These are phyloP conservation scores for Tuber indicum DNA, from an alignment of 495 filamentous ascomycete species.

Conservation along the genomic window DNA sequence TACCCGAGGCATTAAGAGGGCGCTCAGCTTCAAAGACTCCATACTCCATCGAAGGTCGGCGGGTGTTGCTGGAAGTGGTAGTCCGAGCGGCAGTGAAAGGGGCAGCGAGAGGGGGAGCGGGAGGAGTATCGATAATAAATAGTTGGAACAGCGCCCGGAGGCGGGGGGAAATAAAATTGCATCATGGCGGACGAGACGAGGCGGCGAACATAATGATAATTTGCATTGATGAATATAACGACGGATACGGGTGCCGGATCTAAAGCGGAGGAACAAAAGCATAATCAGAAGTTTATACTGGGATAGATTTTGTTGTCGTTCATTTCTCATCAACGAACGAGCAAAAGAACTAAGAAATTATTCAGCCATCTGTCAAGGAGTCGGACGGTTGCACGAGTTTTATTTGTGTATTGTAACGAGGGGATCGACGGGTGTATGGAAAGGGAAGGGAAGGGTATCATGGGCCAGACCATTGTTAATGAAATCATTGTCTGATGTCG, in stretches of 20 bases:
- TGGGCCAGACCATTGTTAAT: constrained; percentile 9
- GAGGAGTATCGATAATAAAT: background rate
- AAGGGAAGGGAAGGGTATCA: constrained; percentile 11
- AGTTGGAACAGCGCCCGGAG: background rate
- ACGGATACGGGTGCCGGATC: background rate
- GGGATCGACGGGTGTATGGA: background rate
- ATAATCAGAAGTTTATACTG: constrained; percentile 10
- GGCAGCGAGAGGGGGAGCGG: constrained; percentile 7
- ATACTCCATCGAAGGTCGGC: constrained; percentile 26
- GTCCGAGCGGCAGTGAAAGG: constrained; percentile 12
- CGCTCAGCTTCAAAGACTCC: constrained; percentile 34
- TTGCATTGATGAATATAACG: constrained; percentile 6
- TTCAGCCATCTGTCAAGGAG: constrained; percentile 10
- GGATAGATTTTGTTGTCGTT: constrained; percentile 13
- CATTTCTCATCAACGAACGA: constrained; percentile 11
- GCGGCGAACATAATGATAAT: constrained; percentile 1
- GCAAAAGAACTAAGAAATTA: constrained; percentile 10
- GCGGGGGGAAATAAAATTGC: background rate
- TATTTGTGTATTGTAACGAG: constrained; percentile 1
- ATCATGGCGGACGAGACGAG: background rate
- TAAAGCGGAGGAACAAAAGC: constrained; percentile 2
- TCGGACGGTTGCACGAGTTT: constrained; percentile 11
- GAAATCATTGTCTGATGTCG: background rate
- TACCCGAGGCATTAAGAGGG: constrained; percentile 31
- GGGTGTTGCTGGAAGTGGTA: constrained; percentile 22